A percentile compares a stretch with the other conserved stretches of the same genome.
Evolutionary conservation across 345 rosid genomes (phyloP).

Genomic region (Murraya koenigii): DNA sequence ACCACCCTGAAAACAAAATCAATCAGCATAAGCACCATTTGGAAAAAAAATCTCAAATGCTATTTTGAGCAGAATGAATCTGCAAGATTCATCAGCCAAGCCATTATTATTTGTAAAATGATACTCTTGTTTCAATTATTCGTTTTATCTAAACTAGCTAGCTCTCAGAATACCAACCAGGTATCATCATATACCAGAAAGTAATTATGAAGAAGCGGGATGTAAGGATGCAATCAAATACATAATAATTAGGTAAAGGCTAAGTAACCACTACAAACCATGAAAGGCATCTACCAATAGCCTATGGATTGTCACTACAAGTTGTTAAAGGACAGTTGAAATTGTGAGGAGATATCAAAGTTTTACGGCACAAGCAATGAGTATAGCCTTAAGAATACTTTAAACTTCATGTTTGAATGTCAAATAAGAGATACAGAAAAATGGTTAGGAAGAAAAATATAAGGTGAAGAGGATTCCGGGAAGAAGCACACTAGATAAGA

Average conservation of each 20-base stretch:
- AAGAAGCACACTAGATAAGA: not conserved
- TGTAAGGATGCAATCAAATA: not conserved
- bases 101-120: not conserved
- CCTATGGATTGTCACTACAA: not conserved
- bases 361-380: not conserved
- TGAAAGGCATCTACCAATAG: not conserved
- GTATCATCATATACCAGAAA: not conserved
- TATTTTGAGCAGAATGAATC: not conserved
- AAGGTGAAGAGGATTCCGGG: not conserved
- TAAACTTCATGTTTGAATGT: not conserved
- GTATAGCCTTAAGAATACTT: not conserved
- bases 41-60: not conserved
- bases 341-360: not conserved
- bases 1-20: slow-evolving; percentile 59
- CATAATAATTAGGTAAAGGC: not conserved
- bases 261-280: not conserved
- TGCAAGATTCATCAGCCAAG: slow-evolving; percentile 11
- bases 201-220: not conserved
- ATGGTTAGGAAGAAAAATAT: not conserved
- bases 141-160: not conserved
- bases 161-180: not conserved
- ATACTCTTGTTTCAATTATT: not conserved
- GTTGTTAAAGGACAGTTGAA: not conserved
- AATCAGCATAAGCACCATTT: not conserved
- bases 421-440: not conserved